Evolutionary conservation across 148 eudicot genomes (phyloP).

Genomic region (Vaccinium myrtillus): DNA sequence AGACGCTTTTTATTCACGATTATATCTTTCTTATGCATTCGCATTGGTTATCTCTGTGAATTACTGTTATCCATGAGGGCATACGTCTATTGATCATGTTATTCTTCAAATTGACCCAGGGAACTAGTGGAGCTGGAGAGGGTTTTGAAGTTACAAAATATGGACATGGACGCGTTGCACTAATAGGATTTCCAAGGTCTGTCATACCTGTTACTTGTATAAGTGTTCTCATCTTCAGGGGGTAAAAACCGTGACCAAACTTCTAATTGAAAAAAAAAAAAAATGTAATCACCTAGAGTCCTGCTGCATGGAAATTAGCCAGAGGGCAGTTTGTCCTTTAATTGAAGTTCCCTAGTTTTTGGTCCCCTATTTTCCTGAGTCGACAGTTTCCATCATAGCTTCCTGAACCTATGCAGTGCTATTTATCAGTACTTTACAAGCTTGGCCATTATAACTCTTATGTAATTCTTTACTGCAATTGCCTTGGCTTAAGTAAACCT

Average conservation of each 20-base stretch:
- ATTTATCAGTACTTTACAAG: not conserved
- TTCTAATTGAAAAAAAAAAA: not conserved
- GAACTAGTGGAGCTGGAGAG: constrained; percentile 97
- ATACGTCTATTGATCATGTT: not conserved
- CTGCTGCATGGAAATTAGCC: not conserved
- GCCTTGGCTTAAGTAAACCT: not conserved
- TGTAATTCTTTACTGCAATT: not conserved
- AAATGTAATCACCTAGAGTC: not conserved
- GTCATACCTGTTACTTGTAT: constrained; percentile 18
- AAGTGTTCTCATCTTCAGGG: not conserved
- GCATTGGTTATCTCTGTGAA: not conserved
- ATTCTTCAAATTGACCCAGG: constrained; percentile 45
- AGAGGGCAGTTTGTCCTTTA: not conserved
- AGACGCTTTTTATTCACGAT: not conserved
- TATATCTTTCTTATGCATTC: not conserved
- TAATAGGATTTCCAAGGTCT: constrained; percentile 98
- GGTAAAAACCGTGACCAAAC: not conserved
- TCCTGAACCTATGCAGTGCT: not conserved
- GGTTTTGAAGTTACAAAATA: constrained; percentile 98
- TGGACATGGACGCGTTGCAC: constrained; percentile 98
- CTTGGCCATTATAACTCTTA: not conserved
- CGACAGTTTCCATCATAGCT: not conserved
- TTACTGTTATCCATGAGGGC: not conserved
- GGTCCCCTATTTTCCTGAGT: not conserved
- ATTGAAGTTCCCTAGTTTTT: not conserved